Evolutionary conservation across 495 filamentous ascomycete genomes (phyloP).

Genomic region (Terfezia boudieri): DNA sequence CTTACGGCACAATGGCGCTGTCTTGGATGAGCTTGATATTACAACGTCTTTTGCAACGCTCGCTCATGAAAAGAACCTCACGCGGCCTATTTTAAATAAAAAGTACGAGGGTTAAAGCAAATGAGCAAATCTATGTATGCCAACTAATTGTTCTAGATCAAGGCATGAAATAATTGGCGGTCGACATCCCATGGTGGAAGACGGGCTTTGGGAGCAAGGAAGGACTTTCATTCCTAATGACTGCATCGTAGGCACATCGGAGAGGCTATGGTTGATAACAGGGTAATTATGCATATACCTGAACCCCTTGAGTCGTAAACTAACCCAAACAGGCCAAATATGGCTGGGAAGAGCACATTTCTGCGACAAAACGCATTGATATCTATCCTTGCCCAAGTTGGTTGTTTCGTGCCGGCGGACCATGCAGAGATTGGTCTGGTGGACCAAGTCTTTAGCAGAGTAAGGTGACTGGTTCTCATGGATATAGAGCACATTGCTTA

Average conservation of each 20-base stretch:
- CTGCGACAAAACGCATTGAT: conserved; percentile 87
- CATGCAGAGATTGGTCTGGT: conserved; percentile 70
- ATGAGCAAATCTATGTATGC: neutral
- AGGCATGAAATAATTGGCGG: conserved; percentile 54
- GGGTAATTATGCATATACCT: conserved; percentile 24
- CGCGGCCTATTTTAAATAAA: conserved; percentile 47
- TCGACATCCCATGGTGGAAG: conserved; percentile 73
- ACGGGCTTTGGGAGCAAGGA: conserved; percentile 55
- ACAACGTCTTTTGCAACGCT: conserved; percentile 60
- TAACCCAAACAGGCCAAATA: conserved; percentile 43
- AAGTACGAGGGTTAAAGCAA: conserved; percentile 17
- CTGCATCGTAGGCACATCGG: conserved; percentile 47
- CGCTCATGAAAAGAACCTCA: conserved; percentile 47
- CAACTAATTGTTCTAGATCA: conserved; percentile 9
- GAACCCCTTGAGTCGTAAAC: neutral
- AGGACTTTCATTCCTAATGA: conserved; percentile 71
- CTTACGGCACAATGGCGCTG: conserved; percentile 64
- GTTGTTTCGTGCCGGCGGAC: conserved; percentile 73
- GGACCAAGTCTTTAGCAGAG: conserved; percentile 73
- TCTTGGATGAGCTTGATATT: conserved; percentile 83
- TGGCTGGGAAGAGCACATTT: conserved; percentile 94
- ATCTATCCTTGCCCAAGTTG: conserved; percentile 75
- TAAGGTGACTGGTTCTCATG: neutral
- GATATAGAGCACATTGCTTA: neutral
- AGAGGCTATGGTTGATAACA: conserved; percentile 70